A percentile compares a stretch with the other conserved stretches of the same genome.
These are phyloP conservation scores for Lyophyllum atratum DNA, from an alignment of 768 basidiomycete genomes.

Conservation along the genomic window DNA sequence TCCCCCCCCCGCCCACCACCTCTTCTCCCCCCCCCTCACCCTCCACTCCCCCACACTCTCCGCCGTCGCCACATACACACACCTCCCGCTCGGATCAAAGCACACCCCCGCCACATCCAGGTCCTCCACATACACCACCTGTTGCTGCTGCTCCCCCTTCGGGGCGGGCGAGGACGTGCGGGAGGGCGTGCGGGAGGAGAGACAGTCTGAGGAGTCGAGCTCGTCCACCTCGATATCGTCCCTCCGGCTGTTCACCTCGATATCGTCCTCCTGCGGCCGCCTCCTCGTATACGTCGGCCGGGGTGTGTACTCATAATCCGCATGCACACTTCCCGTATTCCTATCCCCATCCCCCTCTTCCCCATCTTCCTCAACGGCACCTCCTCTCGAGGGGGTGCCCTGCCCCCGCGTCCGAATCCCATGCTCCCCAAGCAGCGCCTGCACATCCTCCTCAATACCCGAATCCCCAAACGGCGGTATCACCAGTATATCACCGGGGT, in stretches of 20 bases:
- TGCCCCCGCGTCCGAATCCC: constrained; percentile 39
- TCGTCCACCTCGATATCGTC: constrained; percentile 50
- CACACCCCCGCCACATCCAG: constrained; percentile 70
- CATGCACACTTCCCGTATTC: constrained; percentile 31
- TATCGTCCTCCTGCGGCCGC: constrained; percentile 27
- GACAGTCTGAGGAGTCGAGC: constrained; percentile 55
- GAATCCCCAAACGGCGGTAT: constrained; percentile 58
- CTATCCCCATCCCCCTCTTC: constrained; percentile 14
- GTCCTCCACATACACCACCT: constrained; percentile 32
- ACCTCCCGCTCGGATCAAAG: constrained; percentile 70
- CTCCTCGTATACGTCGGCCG: constrained; percentile 4
- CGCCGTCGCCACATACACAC: constrained; percentile 68
- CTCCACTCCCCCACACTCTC: constrained; percentile 77
- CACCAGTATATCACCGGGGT: constrained; percentile 49
- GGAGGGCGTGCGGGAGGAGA: constrained; percentile 39
- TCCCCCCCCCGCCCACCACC: constrained; percentile 66
- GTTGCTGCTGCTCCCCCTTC: constrained; percentile 3
- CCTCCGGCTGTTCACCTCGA: constrained; percentile 19
- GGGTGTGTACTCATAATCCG: constrained; percentile 30
- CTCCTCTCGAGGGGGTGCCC: neutral
- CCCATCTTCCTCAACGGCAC: constrained; percentile 19
- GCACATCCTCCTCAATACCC: constrained; percentile 57
- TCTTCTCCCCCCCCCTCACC: constrained; percentile 68
- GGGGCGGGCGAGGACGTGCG: constrained; percentile 45
- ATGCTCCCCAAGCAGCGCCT: constrained; percentile 53